Evolutionary conservation across 495 filamentous ascomycete species (phyloP), one percentile per base, ranked within the genome.

Genomic region (Neurospora hispaniola): DNA sequence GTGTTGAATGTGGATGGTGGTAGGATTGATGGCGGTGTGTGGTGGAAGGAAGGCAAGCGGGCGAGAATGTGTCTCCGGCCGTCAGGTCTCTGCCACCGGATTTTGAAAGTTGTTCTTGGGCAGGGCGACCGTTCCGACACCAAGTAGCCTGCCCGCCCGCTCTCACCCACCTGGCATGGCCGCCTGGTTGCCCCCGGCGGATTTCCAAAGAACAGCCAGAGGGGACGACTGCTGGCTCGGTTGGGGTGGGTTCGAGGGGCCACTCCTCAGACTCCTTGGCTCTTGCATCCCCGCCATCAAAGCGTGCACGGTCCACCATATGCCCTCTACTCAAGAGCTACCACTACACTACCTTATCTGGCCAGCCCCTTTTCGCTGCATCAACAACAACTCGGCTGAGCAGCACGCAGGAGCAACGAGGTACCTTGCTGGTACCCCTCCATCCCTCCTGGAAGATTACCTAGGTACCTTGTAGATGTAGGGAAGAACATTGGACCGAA

Each of bases 51-150:
- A 66, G 54, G 54, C 54, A 66, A 66, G 54, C 54, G 54, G 54
- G 54, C 54, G 54, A 66, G 78, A 77, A 75, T 74, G 73, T 73
- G 72, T 76, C 71, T 78, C 73, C 66, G 79, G 72, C 72, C 74
- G 73, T 74, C 73, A 70, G 78, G 76, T 77, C 66, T 69, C 44
- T 70, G 72, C 40, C 72, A 70, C 66, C 66, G 73, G 79, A 78
- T 79, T 80, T 80, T 80, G 79, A 80, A 80, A 80, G 79, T 80
- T 80, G 79, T 80, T 80, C 78, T 80, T 76, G 79, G 74, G 76
- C 75, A 72, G 76, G 71, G 73, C 27, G 31, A 66, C 54, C 54
- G 54, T 62, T 62, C 54, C 54, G 54, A 62, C 27, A 62, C 48
- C 54, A 39, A 39, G 39, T 39, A 62, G 35, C 54, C 54, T 35